phyloP scores from a whole-genome alignment of 2,329 filamentous ascomycete genomes.

The Trichoderma afroharzianum region DNA sequence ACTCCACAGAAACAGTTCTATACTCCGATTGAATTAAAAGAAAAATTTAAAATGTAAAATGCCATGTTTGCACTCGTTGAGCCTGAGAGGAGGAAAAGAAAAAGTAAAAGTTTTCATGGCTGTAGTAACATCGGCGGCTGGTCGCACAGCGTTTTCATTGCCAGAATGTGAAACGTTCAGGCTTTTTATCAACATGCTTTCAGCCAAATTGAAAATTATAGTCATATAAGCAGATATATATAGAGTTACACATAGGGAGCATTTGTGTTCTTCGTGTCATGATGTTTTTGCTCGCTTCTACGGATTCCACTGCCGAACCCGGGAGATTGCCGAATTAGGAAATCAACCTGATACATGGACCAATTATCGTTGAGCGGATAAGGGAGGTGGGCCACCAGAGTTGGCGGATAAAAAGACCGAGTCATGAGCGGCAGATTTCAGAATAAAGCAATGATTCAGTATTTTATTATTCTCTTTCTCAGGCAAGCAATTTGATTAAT shows the following conservation, averaged over 20 bases:
- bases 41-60: no score
- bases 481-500: neutral
- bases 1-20: no score
- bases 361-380: neutral
- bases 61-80: no score
- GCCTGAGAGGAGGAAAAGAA: no score
- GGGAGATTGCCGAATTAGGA: slow-evolving; percentile 2
- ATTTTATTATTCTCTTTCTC: neutral
- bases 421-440: neutral
- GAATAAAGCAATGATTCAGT: neutral
- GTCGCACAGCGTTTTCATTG: neutral
- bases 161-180: neutral
- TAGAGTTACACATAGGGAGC: neutral
- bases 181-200: neutral
- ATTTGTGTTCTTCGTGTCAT: neutral
- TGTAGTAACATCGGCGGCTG: no score
- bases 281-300: neutral
- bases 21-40: no score
- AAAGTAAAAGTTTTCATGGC: no score
- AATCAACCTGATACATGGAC: neutral
- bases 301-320: neutral
- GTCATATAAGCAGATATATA: neutral
- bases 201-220: fast-evolving
- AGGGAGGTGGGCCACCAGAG: neutral
- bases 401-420: neutral